Percentiles rank a stretch among this genome's conserved stretches.
Evolutionary conservation across 805 yeast species (phyloP).

Genomic region (Yamadazyma tumulicola): DNA sequence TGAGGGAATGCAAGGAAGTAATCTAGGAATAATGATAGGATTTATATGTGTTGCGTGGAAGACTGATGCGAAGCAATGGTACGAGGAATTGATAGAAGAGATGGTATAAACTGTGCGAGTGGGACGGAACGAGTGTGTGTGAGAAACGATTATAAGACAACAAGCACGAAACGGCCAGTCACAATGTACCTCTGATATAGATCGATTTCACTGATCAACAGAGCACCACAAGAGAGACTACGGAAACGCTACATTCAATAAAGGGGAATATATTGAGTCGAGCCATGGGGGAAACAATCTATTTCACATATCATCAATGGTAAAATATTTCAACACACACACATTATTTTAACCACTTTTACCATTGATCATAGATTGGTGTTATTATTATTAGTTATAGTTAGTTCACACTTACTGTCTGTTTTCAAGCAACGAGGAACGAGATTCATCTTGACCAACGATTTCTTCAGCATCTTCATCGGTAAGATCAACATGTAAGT

Average conservation of each 20-base stretch:
- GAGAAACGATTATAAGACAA: too few species aligned
- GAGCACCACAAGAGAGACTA: too few species aligned
- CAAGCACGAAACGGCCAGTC: too few species aligned
- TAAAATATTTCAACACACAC: not conserved
- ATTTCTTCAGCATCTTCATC: slow-evolving; percentile 16
- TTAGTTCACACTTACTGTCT: not conserved
- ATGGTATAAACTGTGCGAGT: not conserved
- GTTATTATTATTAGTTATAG: not conserved
- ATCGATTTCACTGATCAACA: too few species aligned
- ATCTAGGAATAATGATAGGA: too few species aligned
- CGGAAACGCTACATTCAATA: too few species aligned
- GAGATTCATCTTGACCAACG: slow-evolving; percentile 5
- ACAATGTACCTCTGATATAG: too few species aligned
- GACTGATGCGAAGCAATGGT: too few species aligned
- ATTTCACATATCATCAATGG: not conserved
- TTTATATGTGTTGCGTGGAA: too few species aligned
- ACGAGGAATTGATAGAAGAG: not conserved
- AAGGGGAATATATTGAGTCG: slow-evolving; percentile 6
- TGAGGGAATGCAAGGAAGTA: too few species aligned
- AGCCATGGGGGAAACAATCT: slow-evolving; percentile 5
- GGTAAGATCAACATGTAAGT: slow-evolving; percentile 47
- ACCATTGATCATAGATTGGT: not conserved
- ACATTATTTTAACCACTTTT: slow-evolving; percentile 1
- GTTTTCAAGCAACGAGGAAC: slow-evolving; percentile 8
- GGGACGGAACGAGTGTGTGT: too few species aligned